phyloP scores from a whole-genome alignment of 1,284 basidiomycete species.

The Gymnopus androsaceus region DNA sequence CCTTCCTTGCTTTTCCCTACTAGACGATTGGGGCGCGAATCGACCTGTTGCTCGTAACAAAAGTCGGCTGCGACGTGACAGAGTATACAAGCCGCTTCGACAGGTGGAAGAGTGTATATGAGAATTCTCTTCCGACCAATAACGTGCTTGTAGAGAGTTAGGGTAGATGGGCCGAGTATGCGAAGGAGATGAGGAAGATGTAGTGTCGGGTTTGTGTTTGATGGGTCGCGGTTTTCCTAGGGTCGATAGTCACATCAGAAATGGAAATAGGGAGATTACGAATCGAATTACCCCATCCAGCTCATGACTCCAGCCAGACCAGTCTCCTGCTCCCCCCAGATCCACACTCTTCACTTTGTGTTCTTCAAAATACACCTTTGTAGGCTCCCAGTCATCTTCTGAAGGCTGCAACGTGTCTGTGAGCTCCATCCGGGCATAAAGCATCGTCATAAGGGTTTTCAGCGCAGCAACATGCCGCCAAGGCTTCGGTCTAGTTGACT shows the following conservation, averaged over 20 bases:
- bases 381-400: constrained; percentile 66
- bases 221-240: constrained; percentile 37
- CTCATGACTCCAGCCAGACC: constrained; percentile 69
- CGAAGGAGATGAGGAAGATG: constrained; percentile 71
- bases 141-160: constrained; percentile 78
- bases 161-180: constrained; percentile 71
- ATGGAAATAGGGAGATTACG: neutral
- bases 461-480: constrained; percentile 70
- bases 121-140: constrained; percentile 70
- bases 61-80: constrained; percentile 75
- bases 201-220: constrained; percentile 51
- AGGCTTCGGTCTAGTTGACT: constrained; percentile 62
- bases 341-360: constrained; percentile 50
- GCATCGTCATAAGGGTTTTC: constrained; percentile 54
- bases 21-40: constrained; percentile 30
- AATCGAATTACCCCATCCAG: constrained; percentile 51
- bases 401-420: constrained; percentile 49
- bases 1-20: constrained; percentile 52
- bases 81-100: constrained; percentile 74
- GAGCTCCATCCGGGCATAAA: constrained; percentile 56
- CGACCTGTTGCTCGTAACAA: constrained; percentile 60
- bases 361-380: constrained; percentile 63
- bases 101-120: constrained; percentile 75
- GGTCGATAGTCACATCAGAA: constrained; percentile 2
- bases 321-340: constrained; percentile 54